A percentile compares a stretch with the other conserved stretches of the same genome.
phyloP scores from a whole-genome alignment of 331 rosid species.

The Malus hybrid region DNA sequence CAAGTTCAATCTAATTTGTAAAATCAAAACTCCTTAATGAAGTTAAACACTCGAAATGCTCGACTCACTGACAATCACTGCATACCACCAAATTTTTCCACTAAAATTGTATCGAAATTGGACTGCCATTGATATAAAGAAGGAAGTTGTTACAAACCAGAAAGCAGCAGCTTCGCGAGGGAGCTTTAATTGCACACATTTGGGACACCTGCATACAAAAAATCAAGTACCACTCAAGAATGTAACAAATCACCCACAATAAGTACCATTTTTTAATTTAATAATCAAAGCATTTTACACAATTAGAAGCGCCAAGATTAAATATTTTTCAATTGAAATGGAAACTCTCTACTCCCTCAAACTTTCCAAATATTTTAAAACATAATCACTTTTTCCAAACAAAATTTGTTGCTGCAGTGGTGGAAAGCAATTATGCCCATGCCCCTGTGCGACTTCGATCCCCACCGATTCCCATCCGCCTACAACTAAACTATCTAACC shows the following conservation, averaged over 20 bases:
- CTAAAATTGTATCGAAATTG: neutral
- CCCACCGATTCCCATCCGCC: neutral
- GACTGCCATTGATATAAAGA: neutral
- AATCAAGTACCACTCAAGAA: neutral
- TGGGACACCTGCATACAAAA: slow-evolving; percentile 68
- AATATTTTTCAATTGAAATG: neutral
- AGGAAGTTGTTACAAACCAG: slow-evolving; percentile 55
- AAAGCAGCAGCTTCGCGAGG: slow-evolving; percentile 86
- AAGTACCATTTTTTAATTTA: neutral
- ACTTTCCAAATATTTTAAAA: neutral
- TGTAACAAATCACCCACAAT: neutral
- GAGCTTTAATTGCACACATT: slow-evolving; percentile 84
- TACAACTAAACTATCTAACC: neutral
- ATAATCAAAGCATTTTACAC: neutral
- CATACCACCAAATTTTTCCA: neutral
- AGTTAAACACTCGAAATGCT: neutral
- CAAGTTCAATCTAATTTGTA: neutral
- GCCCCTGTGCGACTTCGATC: neutral
- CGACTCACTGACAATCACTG: neutral
- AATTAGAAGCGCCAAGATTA: neutral
- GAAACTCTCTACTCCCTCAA: neutral
- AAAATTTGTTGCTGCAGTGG: neutral
- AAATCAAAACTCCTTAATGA: neutral
- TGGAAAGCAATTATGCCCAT: neutral
- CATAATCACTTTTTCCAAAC: neutral